These are phyloP conservation scores for Aegilops speltoides DNA, from an alignment of 176 grass and related monocot species.

Conservation along the genomic window DNA sequence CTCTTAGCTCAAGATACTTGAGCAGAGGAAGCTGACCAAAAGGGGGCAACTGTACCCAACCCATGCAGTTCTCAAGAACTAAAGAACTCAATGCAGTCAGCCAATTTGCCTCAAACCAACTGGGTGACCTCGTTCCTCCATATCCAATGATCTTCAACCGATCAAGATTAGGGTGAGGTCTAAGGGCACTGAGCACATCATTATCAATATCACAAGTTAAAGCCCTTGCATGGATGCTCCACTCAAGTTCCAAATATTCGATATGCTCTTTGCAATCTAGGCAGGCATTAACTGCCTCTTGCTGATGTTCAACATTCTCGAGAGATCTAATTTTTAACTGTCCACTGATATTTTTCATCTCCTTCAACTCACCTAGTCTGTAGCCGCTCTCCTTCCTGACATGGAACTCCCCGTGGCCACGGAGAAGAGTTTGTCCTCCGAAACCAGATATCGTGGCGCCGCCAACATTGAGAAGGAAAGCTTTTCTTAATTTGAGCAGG, in stretches of 20 bases:
- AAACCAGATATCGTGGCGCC: constrained; percentile 42
- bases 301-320: constrained; percentile 38
- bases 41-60: constrained; percentile 41
- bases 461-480: constrained; percentile 30
- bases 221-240: constrained; percentile 22
- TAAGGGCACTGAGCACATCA: constrained; percentile 49
- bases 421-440: constrained; percentile 36
- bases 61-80: constrained; percentile 25
- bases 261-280: constrained; percentile 46
- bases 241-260: constrained; percentile 34
- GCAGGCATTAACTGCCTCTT: constrained; percentile 32
- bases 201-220: constrained; percentile 28
- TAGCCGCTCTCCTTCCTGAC: constrained; percentile 47
- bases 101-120: constrained; percentile 53
- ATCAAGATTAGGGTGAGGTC: constrained; percentile 41
- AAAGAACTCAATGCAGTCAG: constrained; percentile 23
- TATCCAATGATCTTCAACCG: constrained; percentile 50
- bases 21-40: constrained; percentile 58
- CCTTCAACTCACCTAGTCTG: constrained; percentile 44
- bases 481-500: constrained; percentile 47
- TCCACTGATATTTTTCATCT: constrained; percentile 36
- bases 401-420: constrained; percentile 48
- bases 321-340: constrained; percentile 42
- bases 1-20: constrained; percentile 30
- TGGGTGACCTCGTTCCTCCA: constrained; percentile 31